Base-by-base conservation (phyloP, 2,329 filamentous ascomycete genomes). In the Furcasterigmium sp. region DNA sequence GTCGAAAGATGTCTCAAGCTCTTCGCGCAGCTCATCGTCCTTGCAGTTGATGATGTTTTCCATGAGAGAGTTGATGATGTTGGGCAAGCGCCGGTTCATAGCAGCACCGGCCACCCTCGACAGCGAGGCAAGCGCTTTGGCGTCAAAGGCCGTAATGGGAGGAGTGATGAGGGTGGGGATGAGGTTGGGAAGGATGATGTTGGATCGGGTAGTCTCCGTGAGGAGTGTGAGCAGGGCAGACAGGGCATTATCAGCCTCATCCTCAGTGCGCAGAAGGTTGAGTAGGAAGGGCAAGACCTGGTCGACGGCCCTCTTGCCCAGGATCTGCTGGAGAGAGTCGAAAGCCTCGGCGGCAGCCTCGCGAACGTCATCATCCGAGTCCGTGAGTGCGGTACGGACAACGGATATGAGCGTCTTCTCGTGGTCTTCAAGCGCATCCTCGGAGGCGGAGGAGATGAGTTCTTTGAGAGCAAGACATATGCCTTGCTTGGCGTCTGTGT, bases 271-370 rank as follows among this genome's bases (percentile, higher is more conserved):
- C 46, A 98, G 72, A n/a, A 97, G 78, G 59, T 81, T 91, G 57
- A 98, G 83, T 23, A 98, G 81, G 68, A 90, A 85, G 42, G 94
- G 94, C 50, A 98, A 75, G 19, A 98, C 93, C 61, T 97, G 90
- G 57, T 98, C 91, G 41, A 98, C 87, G 42, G 90, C 91, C 56
- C 82, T 86, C 75, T 96, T 97, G 70, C 93, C 93, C 49, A 97
- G 74, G 41, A 95, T 87, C 57, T 91, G 87, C 64, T 98, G 93
- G 46, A 98, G 68, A 26, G 91, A 88, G 63, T 98, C 93, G 58
- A 98, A 98, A 2, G 93, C 93, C 65, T 98, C 93, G 18, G 94
- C 93, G 20, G 94, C 93, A 45, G 93, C 89, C 64, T 98, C 93
- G 61, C 93, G 79, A 39, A 98, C 94, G 46, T 95, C 88, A 48